A percentile compares a stretch with the other conserved stretches of the same genome.
phyloP scores from a whole-genome alignment of 495 filamentous ascomycete genomes.

The Neurospora sp. region DNA sequence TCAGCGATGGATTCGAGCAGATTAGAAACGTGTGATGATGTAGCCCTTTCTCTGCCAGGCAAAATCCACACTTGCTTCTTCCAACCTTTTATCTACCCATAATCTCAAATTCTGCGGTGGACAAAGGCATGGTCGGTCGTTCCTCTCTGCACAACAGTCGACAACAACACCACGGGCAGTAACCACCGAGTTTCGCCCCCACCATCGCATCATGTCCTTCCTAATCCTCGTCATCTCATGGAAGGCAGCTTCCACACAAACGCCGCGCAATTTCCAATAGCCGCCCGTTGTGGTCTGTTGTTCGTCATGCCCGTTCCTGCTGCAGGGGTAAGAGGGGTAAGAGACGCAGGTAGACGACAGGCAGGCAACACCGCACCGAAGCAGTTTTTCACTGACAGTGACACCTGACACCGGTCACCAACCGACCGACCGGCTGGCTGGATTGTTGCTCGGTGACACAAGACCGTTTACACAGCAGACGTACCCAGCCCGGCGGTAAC shows the following conservation, averaged over 20 bases:
- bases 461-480: neutral
- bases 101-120: neutral
- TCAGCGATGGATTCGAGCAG: neutral
- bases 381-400: neutral
- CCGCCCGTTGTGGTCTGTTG: neutral
- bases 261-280: neutral
- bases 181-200: neutral
- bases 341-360: neutral
- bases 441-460: neutral
- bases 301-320: neutral
- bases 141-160: neutral
- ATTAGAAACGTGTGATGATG: neutral
- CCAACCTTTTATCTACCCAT: neutral
- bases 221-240: too few relatives aligned
- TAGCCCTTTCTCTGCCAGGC: neutral
- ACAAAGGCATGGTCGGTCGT: neutral
- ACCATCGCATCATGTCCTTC: too few relatives aligned
- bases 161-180: neutral
- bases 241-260: neutral
- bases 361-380: neutral
- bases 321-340: neutral
- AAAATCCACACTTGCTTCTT: neutral
- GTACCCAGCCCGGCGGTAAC: neutral
- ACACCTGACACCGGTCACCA: neutral
- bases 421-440: neutral